Evolutionary conservation across 2,329 filamentous ascomycete species (phyloP).

Genomic region (Xylariaceae sp.): DNA sequence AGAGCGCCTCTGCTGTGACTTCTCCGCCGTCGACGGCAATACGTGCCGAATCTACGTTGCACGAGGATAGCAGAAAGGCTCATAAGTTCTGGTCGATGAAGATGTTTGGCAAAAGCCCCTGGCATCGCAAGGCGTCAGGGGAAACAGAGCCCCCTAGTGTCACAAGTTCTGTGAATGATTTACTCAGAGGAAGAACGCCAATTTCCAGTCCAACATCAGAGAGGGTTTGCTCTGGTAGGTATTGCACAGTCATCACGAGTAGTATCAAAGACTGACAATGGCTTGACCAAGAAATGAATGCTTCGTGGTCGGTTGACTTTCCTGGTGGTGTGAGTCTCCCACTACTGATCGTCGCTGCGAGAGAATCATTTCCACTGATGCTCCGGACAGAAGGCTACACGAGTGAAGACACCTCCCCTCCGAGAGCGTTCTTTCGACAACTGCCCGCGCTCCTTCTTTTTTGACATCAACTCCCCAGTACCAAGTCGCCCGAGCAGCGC

Average conservation of each 20-base stretch:
- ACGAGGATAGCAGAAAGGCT: conserved; percentile 1
- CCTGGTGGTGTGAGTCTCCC: conserved; percentile 30
- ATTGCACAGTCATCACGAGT: not conserved
- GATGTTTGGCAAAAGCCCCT: conserved; percentile 37
- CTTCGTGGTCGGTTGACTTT: not conserved
- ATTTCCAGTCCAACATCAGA: conserved; percentile 8
- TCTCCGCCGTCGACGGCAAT: too few species aligned
- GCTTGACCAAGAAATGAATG: not conserved
- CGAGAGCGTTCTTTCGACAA: conserved; percentile 33
- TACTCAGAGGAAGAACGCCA: conserved; percentile 34
- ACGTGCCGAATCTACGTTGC: too few species aligned
- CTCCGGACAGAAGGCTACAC: conserved; percentile 42
- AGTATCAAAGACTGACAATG: not conserved
- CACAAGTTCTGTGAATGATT: conserved; percentile 38
- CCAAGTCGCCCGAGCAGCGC: too few species aligned
- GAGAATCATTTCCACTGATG: not conserved
- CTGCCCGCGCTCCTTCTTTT: conserved; percentile 39
- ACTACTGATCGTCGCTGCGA: too few species aligned
- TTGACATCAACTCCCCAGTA: conserved; percentile 31
- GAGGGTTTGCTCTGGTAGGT: conserved; percentile 1
- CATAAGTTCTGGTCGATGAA: conserved; percentile 27
- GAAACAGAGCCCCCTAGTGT: conserved; percentile 35
- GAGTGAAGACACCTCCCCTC: conserved; percentile 43
- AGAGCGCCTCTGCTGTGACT: too few species aligned
- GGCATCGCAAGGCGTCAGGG: conserved; percentile 35